These are phyloP conservation scores for Cyberlindnera xishuangbannaensis DNA, from an alignment of 805 yeast genomes.

Conservation along the genomic window DNA sequence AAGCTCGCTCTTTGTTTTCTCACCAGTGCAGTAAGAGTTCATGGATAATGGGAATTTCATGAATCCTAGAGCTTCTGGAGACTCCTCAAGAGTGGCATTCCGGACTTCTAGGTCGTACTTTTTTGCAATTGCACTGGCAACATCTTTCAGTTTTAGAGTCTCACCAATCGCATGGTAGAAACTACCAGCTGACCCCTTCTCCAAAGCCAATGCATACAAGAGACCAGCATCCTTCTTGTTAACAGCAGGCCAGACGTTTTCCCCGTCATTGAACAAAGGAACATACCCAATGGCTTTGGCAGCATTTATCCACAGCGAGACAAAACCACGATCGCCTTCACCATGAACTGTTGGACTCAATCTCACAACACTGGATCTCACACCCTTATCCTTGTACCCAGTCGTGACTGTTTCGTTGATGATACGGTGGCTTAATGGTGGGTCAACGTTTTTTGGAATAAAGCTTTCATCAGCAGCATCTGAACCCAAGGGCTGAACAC, in stretches of 20 bases:
- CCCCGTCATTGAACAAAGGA: constrained; percentile 33
- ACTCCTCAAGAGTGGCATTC: neutral
- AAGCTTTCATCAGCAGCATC: constrained; percentile 9
- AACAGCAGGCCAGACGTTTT: constrained; percentile 29
- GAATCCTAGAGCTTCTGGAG: neutral
- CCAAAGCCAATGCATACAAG: constrained; percentile 23
- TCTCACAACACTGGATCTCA: constrained; percentile 24
- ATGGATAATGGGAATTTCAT: neutral
- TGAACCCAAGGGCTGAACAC: constrained; percentile 6
- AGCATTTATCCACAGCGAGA: constrained; percentile 19
- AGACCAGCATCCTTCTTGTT: constrained; percentile 30
- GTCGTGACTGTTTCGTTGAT: constrained; percentile 14
- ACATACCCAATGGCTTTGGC: constrained; percentile 30
- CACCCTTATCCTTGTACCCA: constrained; percentile 22
- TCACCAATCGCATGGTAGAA: neutral
- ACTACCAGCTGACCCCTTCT: neutral
- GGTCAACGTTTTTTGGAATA: neutral
- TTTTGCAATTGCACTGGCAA: neutral
- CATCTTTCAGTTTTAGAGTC: neutral
- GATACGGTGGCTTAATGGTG: constrained; percentile 7
- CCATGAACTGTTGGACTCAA: constrained; percentile 35
- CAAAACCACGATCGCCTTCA: constrained; percentile 25
- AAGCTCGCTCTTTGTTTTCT: neutral
- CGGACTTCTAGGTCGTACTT: neutral
- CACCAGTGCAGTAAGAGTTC: neutral